These are phyloP conservation scores for Leptographium galeiforme DNA, from an alignment of 2,329 filamentous ascomycete genomes.

Conservation along the genomic window DNA sequence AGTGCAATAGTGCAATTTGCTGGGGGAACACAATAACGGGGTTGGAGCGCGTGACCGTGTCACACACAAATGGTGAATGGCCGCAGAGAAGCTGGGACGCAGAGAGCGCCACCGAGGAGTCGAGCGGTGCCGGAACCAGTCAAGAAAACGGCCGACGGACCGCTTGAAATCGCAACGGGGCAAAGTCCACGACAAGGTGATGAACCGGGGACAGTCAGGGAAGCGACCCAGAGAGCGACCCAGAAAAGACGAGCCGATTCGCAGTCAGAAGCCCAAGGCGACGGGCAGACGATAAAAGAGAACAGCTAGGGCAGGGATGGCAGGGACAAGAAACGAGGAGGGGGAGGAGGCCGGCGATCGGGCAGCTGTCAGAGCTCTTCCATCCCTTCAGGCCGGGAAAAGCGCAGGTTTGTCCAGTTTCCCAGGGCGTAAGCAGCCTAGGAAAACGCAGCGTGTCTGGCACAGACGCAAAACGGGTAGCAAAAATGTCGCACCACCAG, in stretches of 20 bases:
- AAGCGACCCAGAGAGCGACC: too few species aligned
- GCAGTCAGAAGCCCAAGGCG: neutral
- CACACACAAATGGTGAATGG: neutral
- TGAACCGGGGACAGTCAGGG: too few species aligned
- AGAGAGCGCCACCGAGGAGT: neutral
- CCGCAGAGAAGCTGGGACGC: neutral
- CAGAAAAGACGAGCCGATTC: neutral
- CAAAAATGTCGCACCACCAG: neutral
- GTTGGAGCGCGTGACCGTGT: neutral
- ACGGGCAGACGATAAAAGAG: neutral
- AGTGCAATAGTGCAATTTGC: neutral
- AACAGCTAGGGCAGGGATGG: neutral
- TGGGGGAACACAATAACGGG: neutral
- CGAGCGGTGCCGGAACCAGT: neutral
- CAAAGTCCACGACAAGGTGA: too few species aligned
- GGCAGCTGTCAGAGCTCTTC: slow-evolving; percentile 3
- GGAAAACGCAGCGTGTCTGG: neutral
- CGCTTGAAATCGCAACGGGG: too few species aligned
- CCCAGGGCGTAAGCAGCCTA: neutral
- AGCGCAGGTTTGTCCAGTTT: neutral
- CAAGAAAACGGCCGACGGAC: too few species aligned
- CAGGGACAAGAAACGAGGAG: neutral
- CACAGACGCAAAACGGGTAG: neutral
- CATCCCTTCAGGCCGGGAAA: neutral
- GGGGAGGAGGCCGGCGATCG: neutral